Evolutionary conservation across 2,329 filamentous ascomycete species (phyloP), one percentile per base, ranked within the genome.

Genomic region (Fusarium drepaniforme): DNA sequence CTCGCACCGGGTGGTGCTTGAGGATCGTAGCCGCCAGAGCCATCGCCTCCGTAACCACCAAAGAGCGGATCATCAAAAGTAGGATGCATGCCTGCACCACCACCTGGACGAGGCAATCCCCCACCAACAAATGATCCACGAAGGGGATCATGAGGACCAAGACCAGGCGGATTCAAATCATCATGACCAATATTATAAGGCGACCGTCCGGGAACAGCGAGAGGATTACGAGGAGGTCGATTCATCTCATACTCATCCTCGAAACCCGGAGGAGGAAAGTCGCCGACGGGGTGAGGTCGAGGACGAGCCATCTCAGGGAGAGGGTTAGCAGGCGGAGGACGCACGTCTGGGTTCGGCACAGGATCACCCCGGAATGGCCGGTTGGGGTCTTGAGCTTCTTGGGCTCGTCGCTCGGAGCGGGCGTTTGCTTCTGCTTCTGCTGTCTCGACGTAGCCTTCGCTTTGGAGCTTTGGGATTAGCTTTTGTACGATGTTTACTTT

Each of bases 1-100:
- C 97, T 88, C n/a, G 95, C 93, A 1, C 97, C 97, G 3, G 95
- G 95, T 6, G 97, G 97, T 33, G 91, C 92, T 80, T 92, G 93
- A 2, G 93, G 91, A 80, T 96, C 90, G 79, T 81, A 83, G 3
- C 75, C 80, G 4, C 71, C 77, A 8, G 73, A 68, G 8, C 73
- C 77, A 0, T 85, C 87, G 16, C 67, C 61, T 38, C 83, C 83
- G 16, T 83, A 85, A 2, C 83, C 83, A 12, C 85, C 85, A 80
- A 98, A 98, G 58, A 98, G 83, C 8, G 94, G 95, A 80, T 98
- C 96, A 78, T 98, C 95, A 81, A 98, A 97, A 0, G 96, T 97
- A 1, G 97, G 97, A 83, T 98, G 94, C 97, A 99, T 99, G 1
- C 97, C 97, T 15, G 93, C 91, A 13, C 89, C 89, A 23, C 91